Evolutionary conservation across 2,329 filamentous ascomycete genomes (phyloP).

Genomic region (Hypocreales sp.): DNA sequence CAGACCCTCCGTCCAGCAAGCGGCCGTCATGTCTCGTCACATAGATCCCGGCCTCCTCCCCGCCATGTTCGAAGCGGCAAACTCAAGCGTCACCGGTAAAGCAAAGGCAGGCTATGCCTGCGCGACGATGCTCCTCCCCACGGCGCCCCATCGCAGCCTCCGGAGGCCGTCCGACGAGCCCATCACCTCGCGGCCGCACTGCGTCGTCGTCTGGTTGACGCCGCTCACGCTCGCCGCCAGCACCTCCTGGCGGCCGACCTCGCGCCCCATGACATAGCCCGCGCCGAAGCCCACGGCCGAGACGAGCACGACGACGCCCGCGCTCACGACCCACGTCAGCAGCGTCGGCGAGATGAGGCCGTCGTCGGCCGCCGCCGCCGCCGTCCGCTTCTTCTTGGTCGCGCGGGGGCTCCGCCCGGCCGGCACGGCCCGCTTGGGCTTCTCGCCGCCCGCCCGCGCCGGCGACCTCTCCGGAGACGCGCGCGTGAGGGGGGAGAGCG

Average conservation of each 20-base stretch:
- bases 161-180: conserved; percentile 33
- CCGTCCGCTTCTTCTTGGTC: conserved; percentile 44
- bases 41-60: background rate
- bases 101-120: too few species aligned
- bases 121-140: conserved; percentile 34
- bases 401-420: conserved; percentile 26
- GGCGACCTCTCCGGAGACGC: conserved; percentile 13
- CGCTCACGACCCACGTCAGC: conserved; percentile 49
- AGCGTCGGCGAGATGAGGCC: conserved; percentile 41
- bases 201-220: conserved; percentile 29
- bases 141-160: conserved; percentile 37
- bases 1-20: too few species aligned
- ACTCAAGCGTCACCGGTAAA: too few species aligned
- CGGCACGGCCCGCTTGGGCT: conserved; percentile 32
- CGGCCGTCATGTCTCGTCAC: too few species aligned
- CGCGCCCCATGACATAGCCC: conserved; percentile 51
- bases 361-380: conserved; percentile 17
- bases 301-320: conserved; percentile 51
- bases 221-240: conserved; percentile 25
- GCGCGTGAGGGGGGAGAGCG: background rate
- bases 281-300: conserved; percentile 55
- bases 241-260: conserved; percentile 47
- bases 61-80: too few species aligned
- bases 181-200: conserved; percentile 38
- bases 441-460: conserved; percentile 19